phyloP scores from a whole-genome alignment of 2,329 filamentous ascomycete species.

The Sporothrix brasiliensis region DNA sequence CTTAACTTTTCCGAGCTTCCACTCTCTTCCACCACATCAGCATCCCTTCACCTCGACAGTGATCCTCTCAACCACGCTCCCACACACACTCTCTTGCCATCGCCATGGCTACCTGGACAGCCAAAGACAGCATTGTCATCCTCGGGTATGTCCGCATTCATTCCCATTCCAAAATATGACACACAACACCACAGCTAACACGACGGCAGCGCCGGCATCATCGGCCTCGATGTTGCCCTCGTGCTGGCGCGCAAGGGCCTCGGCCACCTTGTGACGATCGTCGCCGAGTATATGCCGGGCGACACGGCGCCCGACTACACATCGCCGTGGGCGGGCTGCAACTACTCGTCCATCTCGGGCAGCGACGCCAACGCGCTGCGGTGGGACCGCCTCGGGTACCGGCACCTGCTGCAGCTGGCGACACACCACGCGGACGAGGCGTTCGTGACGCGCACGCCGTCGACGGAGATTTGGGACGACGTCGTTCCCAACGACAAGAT shows the following conservation, averaged over 20 bases:
- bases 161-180: neutral
- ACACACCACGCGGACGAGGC: constrained; percentile 40
- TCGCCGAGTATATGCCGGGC: constrained; percentile 49
- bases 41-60: neutral
- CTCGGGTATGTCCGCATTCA: constrained; percentile 4
- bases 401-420: constrained; percentile 45
- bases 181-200: neutral
- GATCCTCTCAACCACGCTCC: neutral
- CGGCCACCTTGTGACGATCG: constrained; percentile 43
- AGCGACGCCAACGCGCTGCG: constrained; percentile 47
- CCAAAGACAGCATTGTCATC: constrained; percentile 32
- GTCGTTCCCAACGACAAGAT: constrained; percentile 47
- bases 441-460: constrained; percentile 46
- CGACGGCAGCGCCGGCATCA: constrained; percentile 44
- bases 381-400: constrained; percentile 49
- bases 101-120: constrained; percentile 21
- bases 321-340: constrained; percentile 51
- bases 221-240: constrained; percentile 47
- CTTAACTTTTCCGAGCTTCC: neutral
- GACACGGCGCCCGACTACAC: constrained; percentile 47
- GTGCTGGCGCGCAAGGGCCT: constrained; percentile 45
- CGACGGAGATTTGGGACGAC: constrained; percentile 49
- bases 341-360: constrained; percentile 51
- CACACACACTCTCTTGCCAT: neutral
- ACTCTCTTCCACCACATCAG: neutral